Percentiles rank a stretch among this genome's conserved stretches.
Conservation (phyloP, 805 yeast genomes). For the Lipomyces spencermartinsiae region DNA sequence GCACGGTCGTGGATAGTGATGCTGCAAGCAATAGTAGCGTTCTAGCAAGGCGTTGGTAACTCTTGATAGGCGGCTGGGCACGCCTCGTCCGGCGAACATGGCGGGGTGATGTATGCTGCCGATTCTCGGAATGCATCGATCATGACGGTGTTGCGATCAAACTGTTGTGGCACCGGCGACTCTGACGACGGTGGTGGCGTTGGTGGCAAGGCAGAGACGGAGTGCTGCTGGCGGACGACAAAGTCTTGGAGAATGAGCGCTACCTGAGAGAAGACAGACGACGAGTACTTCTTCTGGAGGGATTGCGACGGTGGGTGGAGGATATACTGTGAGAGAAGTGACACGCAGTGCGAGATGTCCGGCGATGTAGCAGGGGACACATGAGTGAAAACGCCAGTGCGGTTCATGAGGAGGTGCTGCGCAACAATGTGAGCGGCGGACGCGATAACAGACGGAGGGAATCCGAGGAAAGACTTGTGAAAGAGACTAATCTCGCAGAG, state of each 20-base stretch:
- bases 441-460: slow-evolving; percentile 46
- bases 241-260: slow-evolving; percentile 39
- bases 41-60: background rate
- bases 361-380: slow-evolving; percentile 7
- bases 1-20: background rate
- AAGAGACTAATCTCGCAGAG: slow-evolving; percentile 49
- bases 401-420: slow-evolving; percentile 37
- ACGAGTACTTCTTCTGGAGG: slow-evolving; percentile 49
- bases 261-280: slow-evolving; percentile 35
- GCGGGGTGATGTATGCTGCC: slow-evolving; percentile 30
- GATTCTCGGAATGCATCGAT: background rate
- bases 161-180: background rate
- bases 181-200: slow-evolving; percentile 36
- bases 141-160: slow-evolving; percentile 10
- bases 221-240: slow-evolving; percentile 29
- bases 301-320: slow-evolving; percentile 48
- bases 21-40: background rate
- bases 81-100: slow-evolving; percentile 33
- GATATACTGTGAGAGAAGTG: slow-evolving; percentile 45
- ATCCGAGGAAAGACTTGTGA: slow-evolving; percentile 43
- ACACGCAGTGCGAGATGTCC: slow-evolving; percentile 44
- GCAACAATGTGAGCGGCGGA: slow-evolving; percentile 48
- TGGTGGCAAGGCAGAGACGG: slow-evolving; percentile 30
- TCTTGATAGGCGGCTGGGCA: slow-evolving; percentile 1
- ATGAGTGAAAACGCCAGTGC: slow-evolving; percentile 6